Conservation (phyloP, 164 flowering plant genomes). For the Nymphaea colorata region DNA sequence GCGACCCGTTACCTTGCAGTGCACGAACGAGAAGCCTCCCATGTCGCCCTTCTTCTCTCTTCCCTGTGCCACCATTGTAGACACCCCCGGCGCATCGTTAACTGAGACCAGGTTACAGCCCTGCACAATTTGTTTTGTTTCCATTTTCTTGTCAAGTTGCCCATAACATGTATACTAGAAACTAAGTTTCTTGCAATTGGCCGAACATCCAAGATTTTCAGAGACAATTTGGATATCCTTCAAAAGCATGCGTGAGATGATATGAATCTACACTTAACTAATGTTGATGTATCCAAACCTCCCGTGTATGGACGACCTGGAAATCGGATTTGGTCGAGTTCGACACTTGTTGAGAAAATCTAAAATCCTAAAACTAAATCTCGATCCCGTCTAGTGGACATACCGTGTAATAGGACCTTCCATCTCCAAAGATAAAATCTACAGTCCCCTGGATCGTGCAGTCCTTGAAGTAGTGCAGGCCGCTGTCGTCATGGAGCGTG, state of each 20-base stretch:
- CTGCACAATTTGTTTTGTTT: not conserved
- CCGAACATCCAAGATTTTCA: too few species aligned
- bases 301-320: too few species aligned
- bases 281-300: too few species aligned
- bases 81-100: constrained; percentile 12
- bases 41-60: constrained; percentile 14
- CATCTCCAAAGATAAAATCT: constrained; percentile 39
- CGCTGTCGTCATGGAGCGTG: constrained; percentile 26
- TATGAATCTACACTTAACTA: too few species aligned
- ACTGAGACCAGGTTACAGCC: constrained; percentile 21
- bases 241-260: too few species aligned
- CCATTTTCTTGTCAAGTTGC: too few species aligned
- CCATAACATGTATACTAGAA: too few species aligned
- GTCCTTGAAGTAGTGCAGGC: constrained; percentile 29
- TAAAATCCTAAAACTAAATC: too few species aligned
- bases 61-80: constrained; percentile 36
- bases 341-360: too few species aligned
- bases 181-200: too few species aligned
- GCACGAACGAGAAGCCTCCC: constrained; percentile 34
- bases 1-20: constrained; percentile 32
- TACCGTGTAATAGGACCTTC: constrained; percentile 29
- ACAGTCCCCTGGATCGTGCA: constrained; percentile 29
- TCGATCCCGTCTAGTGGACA: not conserved
- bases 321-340: too few species aligned
- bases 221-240: too few species aligned